Base-by-base conservation (phyloP, 371 early-diverging fungal genomes). In the Rhizomucor miehei region DNA sequence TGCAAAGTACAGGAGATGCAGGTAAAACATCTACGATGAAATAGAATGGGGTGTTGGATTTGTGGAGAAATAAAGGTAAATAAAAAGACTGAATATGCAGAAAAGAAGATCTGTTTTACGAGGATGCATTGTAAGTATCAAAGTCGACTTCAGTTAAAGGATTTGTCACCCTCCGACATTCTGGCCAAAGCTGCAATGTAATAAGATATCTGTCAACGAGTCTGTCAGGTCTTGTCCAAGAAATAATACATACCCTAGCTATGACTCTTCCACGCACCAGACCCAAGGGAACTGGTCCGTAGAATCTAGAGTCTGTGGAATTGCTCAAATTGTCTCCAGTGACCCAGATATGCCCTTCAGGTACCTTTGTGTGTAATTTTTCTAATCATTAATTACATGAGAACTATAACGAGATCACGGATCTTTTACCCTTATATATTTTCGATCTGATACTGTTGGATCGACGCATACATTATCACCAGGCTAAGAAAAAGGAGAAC, bases 251-350 rank as follows among this genome's bases (percentile, higher is more conserved):
- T 75, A 84, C 88, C 65, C 83, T 82, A 56, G 86, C 85, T 68
- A 86, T 67, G 19, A 90, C 89, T 48, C 80, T 78, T 25, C 91
- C 94, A 21, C 77, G 69, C 44, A 94, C 64, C 44, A 93, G 61
- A n/a, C 89, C 92, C 67, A 86, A 76, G 0, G 92, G 81, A 3
- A 94, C 87, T 0, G 94, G 92, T 1, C 94, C 94, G 75, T 92
- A 94, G 6, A 56, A 58, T 39, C 93, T 66, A 23, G 92, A 92
- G 54, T 94, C 94, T 0, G 78, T 88, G 3, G 91, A 90, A 61
- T 89, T 87, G 56, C 77, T 85, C 34, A 85, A 62, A 65, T 94
- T 92, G 55, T 94, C 94, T 6, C 94, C 94, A 48, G 69, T 77
- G 9, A 87, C 43, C 87, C 87, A 87, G n/a, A 85, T 73, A 61